Evolutionary conservation across 2,329 filamentous ascomycete genomes (phyloP).

Genomic region (Epicoccum nigrum): DNA sequence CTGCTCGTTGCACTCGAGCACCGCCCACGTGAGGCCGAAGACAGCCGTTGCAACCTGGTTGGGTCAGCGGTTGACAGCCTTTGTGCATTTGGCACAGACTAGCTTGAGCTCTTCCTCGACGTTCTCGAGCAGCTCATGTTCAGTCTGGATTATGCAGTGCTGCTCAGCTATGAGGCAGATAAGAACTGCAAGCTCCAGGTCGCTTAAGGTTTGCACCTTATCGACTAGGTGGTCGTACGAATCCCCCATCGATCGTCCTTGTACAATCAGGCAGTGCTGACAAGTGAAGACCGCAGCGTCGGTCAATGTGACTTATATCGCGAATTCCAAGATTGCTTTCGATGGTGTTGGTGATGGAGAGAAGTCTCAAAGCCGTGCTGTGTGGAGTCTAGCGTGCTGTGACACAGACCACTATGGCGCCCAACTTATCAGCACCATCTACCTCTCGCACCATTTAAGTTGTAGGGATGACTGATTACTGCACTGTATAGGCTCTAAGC

Average conservation of each 20-base stretch:
- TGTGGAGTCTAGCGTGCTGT: not conserved
- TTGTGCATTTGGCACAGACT: slow-evolving; percentile 50
- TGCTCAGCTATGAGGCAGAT: slow-evolving; percentile 81
- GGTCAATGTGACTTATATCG: not conserved
- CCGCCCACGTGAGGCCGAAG: slow-evolving; percentile 73
- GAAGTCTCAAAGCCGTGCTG: not conserved
- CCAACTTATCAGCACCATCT: no score
- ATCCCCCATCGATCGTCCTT: slow-evolving; percentile 27
- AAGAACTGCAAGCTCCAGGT: slow-evolving; percentile 85
- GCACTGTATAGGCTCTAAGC: no score
- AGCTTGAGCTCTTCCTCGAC: slow-evolving; percentile 76
- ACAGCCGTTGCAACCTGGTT: slow-evolving; percentile 69
- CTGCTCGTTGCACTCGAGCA: slow-evolving; percentile 73
- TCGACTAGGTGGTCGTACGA: slow-evolving; percentile 48
- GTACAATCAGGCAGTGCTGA: not conserved
- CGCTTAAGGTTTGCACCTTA: slow-evolving; percentile 78
- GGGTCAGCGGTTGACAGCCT: not conserved
- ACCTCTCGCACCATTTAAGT: not conserved
- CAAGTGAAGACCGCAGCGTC: not conserved
- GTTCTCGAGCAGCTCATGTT: slow-evolving; percentile 65
- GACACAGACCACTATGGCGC: not conserved
- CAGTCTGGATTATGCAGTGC: slow-evolving; percentile 86
- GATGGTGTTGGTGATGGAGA: not conserved
- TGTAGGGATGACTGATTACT: not conserved
- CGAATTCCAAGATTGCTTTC: not conserved